phyloP scores from a whole-genome alignment of 805 yeast genomes.

The Ogataea zsoltii region DNA sequence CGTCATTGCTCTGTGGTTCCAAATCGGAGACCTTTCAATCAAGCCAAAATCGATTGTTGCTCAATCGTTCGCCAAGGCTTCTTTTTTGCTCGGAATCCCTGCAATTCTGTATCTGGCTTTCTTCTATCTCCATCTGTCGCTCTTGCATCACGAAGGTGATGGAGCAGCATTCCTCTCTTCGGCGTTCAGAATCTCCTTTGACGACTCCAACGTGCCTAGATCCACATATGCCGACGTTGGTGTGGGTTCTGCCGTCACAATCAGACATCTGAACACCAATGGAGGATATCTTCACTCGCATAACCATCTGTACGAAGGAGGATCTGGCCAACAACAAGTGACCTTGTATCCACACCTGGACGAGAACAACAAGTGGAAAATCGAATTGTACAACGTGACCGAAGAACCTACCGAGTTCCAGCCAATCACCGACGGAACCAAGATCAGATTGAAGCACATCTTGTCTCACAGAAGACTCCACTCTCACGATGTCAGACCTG shows the following conservation, averaged over 20 bases:
- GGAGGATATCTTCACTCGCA: conserved; percentile 90
- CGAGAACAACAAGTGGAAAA: conserved; percentile 67
- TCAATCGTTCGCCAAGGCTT: conserved; percentile 54
- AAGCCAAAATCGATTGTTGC: conserved; percentile 42
- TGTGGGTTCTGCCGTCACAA: conserved; percentile 62
- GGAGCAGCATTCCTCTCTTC: conserved; percentile 73
- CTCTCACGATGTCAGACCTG: conserved; percentile 81
- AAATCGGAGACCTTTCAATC: conserved; percentile 67
- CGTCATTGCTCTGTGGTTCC: conserved; percentile 64
- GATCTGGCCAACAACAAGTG: conserved; percentile 82
- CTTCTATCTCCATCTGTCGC: conserved; percentile 63
- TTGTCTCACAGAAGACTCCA: conserved; percentile 67
- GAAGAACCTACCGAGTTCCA: conserved; percentile 58
- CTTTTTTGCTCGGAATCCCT: conserved; percentile 60
- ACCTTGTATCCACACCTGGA: conserved; percentile 81
- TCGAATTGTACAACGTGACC: conserved; percentile 66
- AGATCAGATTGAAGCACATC: conserved; percentile 65
- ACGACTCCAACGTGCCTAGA: conserved; percentile 60
- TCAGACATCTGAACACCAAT: conserved; percentile 68
- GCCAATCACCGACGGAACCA: conserved; percentile 66
- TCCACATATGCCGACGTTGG: conserved; percentile 68
- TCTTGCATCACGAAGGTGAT: conserved; percentile 62
- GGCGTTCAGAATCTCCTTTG: conserved; percentile 66
- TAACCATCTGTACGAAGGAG: conserved; percentile 66
- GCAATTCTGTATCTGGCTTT: conserved; percentile 51